phyloP scores from a whole-genome alignment of 768 basidiomycete species.

The Rubroboletus satanas region DNA sequence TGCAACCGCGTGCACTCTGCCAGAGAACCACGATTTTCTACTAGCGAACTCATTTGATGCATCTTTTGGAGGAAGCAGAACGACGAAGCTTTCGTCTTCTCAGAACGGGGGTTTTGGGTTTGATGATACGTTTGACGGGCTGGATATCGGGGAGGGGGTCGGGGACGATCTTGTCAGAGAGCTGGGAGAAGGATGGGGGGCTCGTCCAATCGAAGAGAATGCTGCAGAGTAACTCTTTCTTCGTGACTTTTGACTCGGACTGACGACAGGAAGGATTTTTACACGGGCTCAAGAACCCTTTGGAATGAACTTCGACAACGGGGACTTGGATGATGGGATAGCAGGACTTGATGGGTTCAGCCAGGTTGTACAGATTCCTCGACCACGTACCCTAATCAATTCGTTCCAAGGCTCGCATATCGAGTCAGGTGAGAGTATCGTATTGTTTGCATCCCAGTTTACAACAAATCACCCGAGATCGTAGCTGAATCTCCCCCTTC shows the following conservation, averaged over 20 bases:
- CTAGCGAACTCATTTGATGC: slow-evolving; percentile 63
- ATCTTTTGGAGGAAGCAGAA: slow-evolving; percentile 45
- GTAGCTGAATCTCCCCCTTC: slow-evolving; percentile 5
- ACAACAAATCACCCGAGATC: background rate
- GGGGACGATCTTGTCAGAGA: slow-evolving; percentile 75
- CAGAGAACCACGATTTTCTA: slow-evolving; percentile 66
- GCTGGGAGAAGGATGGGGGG: slow-evolving; percentile 69
- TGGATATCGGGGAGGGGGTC: slow-evolving; percentile 56
- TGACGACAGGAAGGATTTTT: slow-evolving; percentile 14
- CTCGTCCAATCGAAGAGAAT: slow-evolving; percentile 4
- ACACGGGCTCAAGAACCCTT: slow-evolving; percentile 20
- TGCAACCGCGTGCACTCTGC: slow-evolving; percentile 58
- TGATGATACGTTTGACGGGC: slow-evolving; percentile 53
- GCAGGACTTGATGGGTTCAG: slow-evolving; percentile 1
- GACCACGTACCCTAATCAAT: background rate
- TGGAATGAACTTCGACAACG: slow-evolving; percentile 13
- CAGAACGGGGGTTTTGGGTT: slow-evolving; percentile 48
- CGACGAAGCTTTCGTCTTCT: slow-evolving; percentile 49
- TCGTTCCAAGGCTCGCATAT: background rate
- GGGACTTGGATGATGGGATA: slow-evolving; percentile 26
- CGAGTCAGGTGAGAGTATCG: slow-evolving; percentile 7
- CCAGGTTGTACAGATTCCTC: background rate
- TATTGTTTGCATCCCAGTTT: background rate
- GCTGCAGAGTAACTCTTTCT: slow-evolving; percentile 13
- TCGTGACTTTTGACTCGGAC: background rate